Evolutionary conservation across 2,329 filamentous ascomycete genomes (phyloP).

Genomic region (Elsinoe necatrix): DNA sequence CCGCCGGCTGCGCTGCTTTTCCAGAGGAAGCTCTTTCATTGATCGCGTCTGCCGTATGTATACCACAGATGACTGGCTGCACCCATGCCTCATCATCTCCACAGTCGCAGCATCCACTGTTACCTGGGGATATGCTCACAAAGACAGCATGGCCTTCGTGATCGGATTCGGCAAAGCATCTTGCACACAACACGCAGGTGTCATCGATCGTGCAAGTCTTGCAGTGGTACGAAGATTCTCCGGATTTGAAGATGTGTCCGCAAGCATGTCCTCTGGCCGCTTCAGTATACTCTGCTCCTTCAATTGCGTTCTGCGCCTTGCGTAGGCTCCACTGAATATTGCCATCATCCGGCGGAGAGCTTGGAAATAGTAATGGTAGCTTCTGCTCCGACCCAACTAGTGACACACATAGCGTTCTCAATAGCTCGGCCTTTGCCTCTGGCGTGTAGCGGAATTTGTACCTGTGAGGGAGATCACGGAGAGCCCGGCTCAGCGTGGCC

Average conservation of each 20-base stretch:
- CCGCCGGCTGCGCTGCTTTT: constrained; percentile 42
- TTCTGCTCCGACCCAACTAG: constrained; percentile 69
- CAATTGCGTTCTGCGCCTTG: constrained; percentile 81
- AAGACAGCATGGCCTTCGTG: constrained; percentile 89
- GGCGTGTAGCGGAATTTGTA: constrained; percentile 69
- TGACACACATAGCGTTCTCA: constrained; percentile 76
- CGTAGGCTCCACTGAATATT: constrained; percentile 58
- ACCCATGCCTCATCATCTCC: constrained; percentile 94
- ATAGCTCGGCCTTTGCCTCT: constrained; percentile 61
- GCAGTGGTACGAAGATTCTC: constrained; percentile 90
- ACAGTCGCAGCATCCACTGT: constrained; percentile 95
- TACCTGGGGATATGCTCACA: constrained; percentile 78
- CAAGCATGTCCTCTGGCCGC: constrained; percentile 87
- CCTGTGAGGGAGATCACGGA: constrained; percentile 66
- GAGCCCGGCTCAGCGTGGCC: constrained; percentile 58
- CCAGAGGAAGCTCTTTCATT: constrained; percentile 37
- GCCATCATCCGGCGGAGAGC: constrained; percentile 41
- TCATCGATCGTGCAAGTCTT: constrained; percentile 91
- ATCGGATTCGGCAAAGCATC: constrained; percentile 91
- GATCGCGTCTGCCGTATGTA: constrained; percentile 59
- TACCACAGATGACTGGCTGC: constrained; percentile 79
- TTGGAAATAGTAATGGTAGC: constrained; percentile 72
- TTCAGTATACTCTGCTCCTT: constrained; percentile 90
- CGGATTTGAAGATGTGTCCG: constrained; percentile 92
- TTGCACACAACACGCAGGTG: constrained; percentile 87